Percentiles rank a stretch among this genome's conserved stretches.
Evolutionary conservation across 805 yeast genomes (phyloP).

Genomic region (Kuraishia borneana): DNA sequence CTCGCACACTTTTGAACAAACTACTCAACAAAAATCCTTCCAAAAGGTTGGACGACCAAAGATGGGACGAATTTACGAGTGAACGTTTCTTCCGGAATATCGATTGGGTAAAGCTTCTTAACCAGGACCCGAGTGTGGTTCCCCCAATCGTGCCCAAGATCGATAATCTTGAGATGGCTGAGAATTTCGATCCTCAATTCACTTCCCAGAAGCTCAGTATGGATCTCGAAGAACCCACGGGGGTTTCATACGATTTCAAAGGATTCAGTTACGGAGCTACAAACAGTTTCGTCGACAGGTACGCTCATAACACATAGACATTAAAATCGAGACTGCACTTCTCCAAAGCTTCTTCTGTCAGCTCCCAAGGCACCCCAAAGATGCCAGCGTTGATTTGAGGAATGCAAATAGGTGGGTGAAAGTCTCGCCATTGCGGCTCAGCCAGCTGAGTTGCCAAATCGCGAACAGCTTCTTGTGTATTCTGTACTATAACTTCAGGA

Average conservation of each 20-base stretch:
- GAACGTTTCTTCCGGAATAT: conserved; percentile 72
- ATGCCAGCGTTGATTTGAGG: conserved; percentile 78
- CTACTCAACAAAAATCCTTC: conserved; percentile 59
- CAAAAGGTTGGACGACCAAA: conserved; percentile 51
- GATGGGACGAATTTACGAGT: conserved; percentile 41
- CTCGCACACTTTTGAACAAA: conserved; percentile 61
- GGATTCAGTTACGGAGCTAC: conserved; percentile 36
- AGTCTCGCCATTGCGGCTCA: too few relatives aligned
- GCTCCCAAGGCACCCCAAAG: conserved; percentile 69
- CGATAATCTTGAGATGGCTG: conserved; percentile 74
- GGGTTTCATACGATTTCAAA: conserved; percentile 20
- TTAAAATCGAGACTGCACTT: conserved; percentile 21
- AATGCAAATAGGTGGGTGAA: conserved; percentile 27
- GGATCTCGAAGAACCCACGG: conserved; percentile 2
- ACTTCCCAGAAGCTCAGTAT: conserved; percentile 39
- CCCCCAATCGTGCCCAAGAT: conserved; percentile 80
- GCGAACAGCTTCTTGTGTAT: conserved; percentile 38
- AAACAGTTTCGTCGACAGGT: conserved; percentile 21
- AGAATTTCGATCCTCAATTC: conserved; percentile 73
- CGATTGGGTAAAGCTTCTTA: conserved; percentile 51
- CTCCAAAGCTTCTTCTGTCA: conserved; percentile 44
- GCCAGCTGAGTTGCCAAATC: conserved; percentile 31
- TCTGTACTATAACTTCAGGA: conserved; percentile 31
- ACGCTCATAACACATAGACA: conserved; percentile 33
- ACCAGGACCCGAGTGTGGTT: conserved; percentile 40